Percentiles rank a stretch among this genome's conserved stretches.
Evolutionary conservation across 768 basidiomycete species (phyloP).

Genomic region (Tulasnella sp.): DNA sequence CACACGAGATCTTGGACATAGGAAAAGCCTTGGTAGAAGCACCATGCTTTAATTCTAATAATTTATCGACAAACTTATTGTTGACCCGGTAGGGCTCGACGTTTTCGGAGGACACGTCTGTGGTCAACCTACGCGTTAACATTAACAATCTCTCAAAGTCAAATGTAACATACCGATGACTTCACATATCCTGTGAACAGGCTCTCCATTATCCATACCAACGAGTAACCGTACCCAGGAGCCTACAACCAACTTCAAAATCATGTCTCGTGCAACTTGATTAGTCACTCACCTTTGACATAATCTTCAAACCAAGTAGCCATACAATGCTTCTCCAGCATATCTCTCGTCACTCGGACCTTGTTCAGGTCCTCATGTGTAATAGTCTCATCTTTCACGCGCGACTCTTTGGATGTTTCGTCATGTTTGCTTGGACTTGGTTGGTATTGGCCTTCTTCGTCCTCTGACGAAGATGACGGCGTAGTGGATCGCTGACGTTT

Average conservation of each 20-base stretch:
- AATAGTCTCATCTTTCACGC: constrained; percentile 36
- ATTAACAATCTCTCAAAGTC: constrained; percentile 12
- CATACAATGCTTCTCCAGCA: constrained; percentile 55
- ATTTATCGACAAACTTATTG: constrained; percentile 47
- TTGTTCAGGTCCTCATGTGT: constrained; percentile 44
- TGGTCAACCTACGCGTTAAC: constrained; percentile 7
- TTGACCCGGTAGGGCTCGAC: constrained; percentile 63
- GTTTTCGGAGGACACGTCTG: constrained; percentile 41
- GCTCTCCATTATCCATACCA: constrained; percentile 42
- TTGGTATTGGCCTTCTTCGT: constrained; percentile 30
- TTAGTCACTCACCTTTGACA: constrained; percentile 43
- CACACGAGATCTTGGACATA: constrained; percentile 85
- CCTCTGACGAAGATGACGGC: constrained; percentile 26
- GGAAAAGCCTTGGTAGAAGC: constrained; percentile 43
- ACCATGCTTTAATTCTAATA: constrained; percentile 67
- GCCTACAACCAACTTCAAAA: constrained; percentile 32
- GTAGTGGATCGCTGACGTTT: constrained; percentile 43
- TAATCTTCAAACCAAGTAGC: constrained; percentile 81
- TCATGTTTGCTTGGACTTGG: constrained; percentile 41
- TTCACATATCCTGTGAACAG: constrained; percentile 74
- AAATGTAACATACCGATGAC: constrained; percentile 45
- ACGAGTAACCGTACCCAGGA: constrained; percentile 80
- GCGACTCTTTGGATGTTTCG: constrained; percentile 48
- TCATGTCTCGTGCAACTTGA: not conserved
- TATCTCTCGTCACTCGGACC: constrained; percentile 53